Conservation (phyloP, 1,284 basidiomycete species). For the Fomes fomentarius region DNA sequence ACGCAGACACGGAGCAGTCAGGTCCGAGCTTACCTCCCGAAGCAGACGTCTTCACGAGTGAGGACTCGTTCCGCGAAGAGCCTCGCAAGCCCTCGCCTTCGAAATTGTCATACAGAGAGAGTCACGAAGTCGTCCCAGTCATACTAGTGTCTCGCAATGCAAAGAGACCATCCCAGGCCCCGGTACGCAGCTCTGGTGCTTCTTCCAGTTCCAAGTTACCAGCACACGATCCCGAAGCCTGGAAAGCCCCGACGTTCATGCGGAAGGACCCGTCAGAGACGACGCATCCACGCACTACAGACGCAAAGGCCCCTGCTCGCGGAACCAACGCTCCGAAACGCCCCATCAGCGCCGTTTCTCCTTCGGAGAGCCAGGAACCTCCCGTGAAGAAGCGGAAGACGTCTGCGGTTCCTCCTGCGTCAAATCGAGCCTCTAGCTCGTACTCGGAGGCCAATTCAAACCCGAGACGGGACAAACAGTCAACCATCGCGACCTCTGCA, state of each 20-base stretch:
- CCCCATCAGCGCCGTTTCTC: slow-evolving; percentile 1
- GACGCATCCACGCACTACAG: neutral
- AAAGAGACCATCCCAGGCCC: too few relatives aligned
- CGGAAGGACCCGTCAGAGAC: slow-evolving; percentile 2
- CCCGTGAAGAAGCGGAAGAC: slow-evolving; percentile 24
- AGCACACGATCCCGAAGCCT: slow-evolving; percentile 22
- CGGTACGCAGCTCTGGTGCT: neutral
- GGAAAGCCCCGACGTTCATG: slow-evolving; percentile 26
- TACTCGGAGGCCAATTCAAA: neutral
- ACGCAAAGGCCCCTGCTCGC: neutral
- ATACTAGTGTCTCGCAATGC: too few relatives aligned
- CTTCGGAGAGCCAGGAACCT: slow-evolving; percentile 1
- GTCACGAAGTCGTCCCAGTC: too few relatives aligned
- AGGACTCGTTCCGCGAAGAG: slow-evolving; percentile 12
- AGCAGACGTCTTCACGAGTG: slow-evolving; percentile 15
- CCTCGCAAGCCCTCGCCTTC: neutral
- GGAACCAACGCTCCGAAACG: slow-evolving; percentile 2
- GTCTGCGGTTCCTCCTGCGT: neutral
- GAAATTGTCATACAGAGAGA: neutral
- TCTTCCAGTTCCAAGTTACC: neutral
- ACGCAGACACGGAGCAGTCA: neutral
- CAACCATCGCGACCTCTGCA: neutral
- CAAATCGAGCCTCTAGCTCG: too few relatives aligned
- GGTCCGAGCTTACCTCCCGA: slow-evolving; percentile 10
- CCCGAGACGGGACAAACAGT: neutral